Conservation (phyloP, 164 flowering plant species). For the Liquidambar formosana region DNA sequence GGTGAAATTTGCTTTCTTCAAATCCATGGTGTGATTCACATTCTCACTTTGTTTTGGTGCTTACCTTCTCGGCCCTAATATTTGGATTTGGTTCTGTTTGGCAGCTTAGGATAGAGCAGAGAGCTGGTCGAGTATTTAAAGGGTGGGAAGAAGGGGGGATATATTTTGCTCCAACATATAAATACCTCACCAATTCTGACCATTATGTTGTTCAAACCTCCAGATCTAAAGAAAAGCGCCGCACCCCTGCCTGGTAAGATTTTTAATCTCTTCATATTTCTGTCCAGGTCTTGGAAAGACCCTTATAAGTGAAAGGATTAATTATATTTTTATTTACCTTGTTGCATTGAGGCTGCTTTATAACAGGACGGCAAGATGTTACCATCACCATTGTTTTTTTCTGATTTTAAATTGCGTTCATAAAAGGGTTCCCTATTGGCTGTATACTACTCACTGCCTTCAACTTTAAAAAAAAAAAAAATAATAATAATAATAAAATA, state of each 20-base stretch:
- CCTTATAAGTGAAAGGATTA: no score
- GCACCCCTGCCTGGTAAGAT: conserved; percentile 84
- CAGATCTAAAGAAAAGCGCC: conserved; percentile 53
- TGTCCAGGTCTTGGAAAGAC: no score
- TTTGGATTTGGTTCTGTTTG: background rate
- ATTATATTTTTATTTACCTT: background rate
- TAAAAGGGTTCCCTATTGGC: no score
- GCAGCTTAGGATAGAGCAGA: conserved; percentile 75
- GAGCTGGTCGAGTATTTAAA: conserved; percentile 70
- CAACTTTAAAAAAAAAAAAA: no score
- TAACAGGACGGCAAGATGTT: no score
- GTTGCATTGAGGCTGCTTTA: background rate
- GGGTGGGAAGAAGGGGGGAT: conserved; percentile 93
- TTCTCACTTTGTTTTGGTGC: no score
- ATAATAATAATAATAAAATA: no score
- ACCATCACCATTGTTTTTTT: no score
- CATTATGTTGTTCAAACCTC: conserved; percentile 52
- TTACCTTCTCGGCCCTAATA: background rate
- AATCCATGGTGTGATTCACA: no score
- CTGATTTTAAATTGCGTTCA: no score
- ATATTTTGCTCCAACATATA: conserved; percentile 86
- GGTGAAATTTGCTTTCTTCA: no score
- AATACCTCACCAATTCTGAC: conserved; percentile 70
- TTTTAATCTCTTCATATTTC: background rate
- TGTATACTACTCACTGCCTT: no score